Evolutionary conservation across 805 yeast genomes (phyloP).

Genomic region (Blastobotrys peoriensis): DNA sequence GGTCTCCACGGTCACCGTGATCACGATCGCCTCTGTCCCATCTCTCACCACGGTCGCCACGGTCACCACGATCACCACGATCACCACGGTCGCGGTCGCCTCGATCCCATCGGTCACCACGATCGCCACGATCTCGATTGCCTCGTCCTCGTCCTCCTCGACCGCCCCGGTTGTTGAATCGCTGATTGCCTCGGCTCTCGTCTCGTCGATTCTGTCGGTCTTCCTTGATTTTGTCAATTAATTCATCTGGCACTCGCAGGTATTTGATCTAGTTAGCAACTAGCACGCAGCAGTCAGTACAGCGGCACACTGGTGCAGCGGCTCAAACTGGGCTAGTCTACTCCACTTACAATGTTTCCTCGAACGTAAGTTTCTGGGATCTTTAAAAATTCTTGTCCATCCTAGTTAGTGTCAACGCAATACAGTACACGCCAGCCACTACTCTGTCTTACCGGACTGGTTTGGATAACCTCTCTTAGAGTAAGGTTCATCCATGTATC

Average conservation of each 20-base stretch:
- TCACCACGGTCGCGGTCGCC: constrained; percentile 9
- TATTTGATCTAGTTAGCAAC: constrained; percentile 36
- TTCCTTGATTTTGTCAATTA: constrained; percentile 33
- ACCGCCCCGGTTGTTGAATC: constrained; percentile 12
- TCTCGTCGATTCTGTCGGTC: constrained; percentile 31
- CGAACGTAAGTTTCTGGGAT: constrained; percentile 72
- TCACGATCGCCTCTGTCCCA: no score
- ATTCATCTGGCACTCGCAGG: constrained; percentile 36
- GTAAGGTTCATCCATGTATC: constrained; percentile 97
- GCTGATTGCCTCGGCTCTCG: constrained; percentile 13
- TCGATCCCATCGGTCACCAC: constrained; percentile 11
- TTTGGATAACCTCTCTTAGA: constrained; percentile 63
- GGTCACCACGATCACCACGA: constrained; percentile 10
- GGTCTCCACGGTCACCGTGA: no score
- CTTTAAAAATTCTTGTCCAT: constrained; percentile 57
- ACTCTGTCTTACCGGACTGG: constrained; percentile 18
- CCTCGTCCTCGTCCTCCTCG: constrained; percentile 15
- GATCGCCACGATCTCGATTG: constrained; percentile 11
- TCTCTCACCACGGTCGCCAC: constrained; percentile 16
- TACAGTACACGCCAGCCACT: no score
- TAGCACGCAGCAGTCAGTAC: no score
- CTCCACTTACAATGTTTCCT: constrained; percentile 61
- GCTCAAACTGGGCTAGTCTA: constrained; percentile 15
- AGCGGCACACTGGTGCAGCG: no score
- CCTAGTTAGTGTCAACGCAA: constrained; percentile 23